Base-by-base conservation (phyloP, 108 stramenopile species). In the Fragilariopsis cylindrus region DNA sequence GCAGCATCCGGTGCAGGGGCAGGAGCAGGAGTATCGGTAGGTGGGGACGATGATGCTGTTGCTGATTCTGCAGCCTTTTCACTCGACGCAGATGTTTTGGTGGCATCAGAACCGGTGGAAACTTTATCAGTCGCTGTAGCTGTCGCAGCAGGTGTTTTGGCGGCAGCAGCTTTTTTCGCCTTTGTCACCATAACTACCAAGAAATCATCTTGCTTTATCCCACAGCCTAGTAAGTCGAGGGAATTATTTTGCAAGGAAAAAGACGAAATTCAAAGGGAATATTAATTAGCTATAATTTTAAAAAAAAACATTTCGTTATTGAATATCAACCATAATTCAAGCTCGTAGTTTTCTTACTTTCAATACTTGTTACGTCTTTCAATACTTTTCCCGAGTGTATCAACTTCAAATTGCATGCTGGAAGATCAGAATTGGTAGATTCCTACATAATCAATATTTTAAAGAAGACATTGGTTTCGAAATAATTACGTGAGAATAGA, bases 181-280 rank as follows among this genome's bases (percentile, higher is more conserved):
- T 99, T 99, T 67, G 97, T 83, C 73, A 98, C 83, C 95, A 99
- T 97, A 71, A 97, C 95, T 48, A 99, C 98, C 52, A 99, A 69
- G 77, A 99, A 99, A 84, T 97, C 97, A 67, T 85, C 86, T 11
- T 86, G 88, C 62, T 93, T 91, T 64, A 99, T 91, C 60, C 91
- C 88, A 70, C 88, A 88, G 42, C 62, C 62, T 63, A 40, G 30
- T 30, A 30, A 30, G 30, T 30, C 30, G 30, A 30, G 30, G 30
- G 30, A 30, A 30, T 30, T 30, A 30, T 30, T 30, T 30, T 30
- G 30, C 30, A 30, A 1, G 30, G 30, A 30, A 30, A 30, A 30
- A 30, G 1, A 30, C 30, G 30, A 30, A 30, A 30, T 2, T 30
- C 30, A 30, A 30, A 30, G 30, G 30, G 30, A 30, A 2, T 30